phyloP scores from a whole-genome alignment of 1,284 basidiomycete genomes.

The Ustilago nuda region DNA sequence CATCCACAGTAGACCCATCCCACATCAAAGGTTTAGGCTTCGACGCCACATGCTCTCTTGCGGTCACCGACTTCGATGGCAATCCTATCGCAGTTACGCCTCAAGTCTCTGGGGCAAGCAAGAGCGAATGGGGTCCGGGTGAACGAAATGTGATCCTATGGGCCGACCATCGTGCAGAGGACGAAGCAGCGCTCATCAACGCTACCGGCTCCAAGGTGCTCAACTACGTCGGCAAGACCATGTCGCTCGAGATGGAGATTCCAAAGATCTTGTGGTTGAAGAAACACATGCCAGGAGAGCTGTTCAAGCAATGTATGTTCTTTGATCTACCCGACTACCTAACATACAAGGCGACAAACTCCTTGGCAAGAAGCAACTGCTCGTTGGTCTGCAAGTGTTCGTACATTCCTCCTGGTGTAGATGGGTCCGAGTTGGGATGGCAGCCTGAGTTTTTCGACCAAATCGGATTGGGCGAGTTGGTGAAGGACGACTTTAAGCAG shows the following conservation, averaged over 20 bases:
- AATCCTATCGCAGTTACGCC: constrained; percentile 83
- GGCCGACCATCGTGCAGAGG: constrained; percentile 87
- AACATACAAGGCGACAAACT: constrained; percentile 88
- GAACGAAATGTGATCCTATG: constrained; percentile 65
- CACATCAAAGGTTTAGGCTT: constrained; percentile 90
- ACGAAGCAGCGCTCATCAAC: constrained; percentile 92
- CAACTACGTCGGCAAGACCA: constrained; percentile 93
- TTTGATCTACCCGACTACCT: constrained; percentile 98
- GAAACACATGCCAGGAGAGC: constrained; percentile 80
- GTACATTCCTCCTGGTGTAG: constrained; percentile 79
- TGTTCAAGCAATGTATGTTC: constrained; percentile 88
- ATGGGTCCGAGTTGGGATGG: constrained; percentile 64
- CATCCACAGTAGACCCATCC: constrained; percentile 76
- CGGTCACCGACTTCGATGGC: constrained; percentile 80
- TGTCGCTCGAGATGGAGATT: constrained; percentile 75
- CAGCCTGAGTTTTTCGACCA: constrained; percentile 64
- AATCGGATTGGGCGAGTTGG: constrained; percentile 70
- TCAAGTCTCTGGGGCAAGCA: constrained; percentile 71
- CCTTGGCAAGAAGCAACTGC: constrained; percentile 85
- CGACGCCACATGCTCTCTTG: constrained; percentile 95
- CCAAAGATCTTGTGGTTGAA: constrained; percentile 97
- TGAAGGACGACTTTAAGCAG: constrained; percentile 77
- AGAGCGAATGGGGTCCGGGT: constrained; percentile 31
- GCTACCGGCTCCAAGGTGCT: constrained; percentile 84
- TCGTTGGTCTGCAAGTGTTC: constrained; percentile 97